Percentiles rank a stretch among this genome's conserved stretches.
phyloP scores from a whole-genome alignment of 2,329 filamentous ascomycete species.

The Xylaria sp. region DNA sequence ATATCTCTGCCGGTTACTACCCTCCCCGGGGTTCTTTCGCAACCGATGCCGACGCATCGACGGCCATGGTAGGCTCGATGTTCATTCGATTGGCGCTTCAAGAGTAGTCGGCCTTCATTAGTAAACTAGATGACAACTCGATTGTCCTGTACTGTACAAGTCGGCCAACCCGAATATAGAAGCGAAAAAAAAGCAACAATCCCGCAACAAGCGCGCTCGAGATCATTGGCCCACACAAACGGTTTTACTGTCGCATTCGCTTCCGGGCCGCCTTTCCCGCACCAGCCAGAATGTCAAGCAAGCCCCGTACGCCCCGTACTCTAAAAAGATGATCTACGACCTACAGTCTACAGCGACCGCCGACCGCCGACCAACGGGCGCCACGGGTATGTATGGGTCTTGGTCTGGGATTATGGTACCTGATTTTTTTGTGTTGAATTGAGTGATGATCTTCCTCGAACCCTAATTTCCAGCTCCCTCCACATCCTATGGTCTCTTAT shows the following conservation, averaged over 20 bases:
- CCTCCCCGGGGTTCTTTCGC: background rate
- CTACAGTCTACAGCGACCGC: conserved; percentile 29
- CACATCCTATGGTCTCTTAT: conserved; percentile 1
- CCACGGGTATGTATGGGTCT: conserved; percentile 36
- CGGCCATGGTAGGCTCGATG: conserved; percentile 17
- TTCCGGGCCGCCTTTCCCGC: conserved; percentile 38
- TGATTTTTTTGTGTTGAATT: conserved; percentile 19
- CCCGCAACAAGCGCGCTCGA: conserved; percentile 36
- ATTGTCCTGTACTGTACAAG: conserved; percentile 6
- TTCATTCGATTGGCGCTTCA: conserved; percentile 14
- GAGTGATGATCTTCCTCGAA: conserved; percentile 12
- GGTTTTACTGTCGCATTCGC: conserved; percentile 36
- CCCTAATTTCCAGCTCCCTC: conserved; percentile 2
- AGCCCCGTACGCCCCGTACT: conserved; percentile 25
- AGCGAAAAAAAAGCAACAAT: conserved; percentile 31
- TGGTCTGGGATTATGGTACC: conserved; percentile 23
- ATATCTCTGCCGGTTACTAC: conserved; percentile 21
- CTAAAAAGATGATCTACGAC: conserved; percentile 32
- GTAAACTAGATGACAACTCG: conserved; percentile 8
- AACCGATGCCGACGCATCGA: conserved; percentile 9
- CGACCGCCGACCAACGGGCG: conserved; percentile 15
- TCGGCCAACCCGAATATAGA: conserved; percentile 8
- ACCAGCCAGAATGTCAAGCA: conserved; percentile 26
- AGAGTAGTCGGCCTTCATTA: conserved; percentile 4
- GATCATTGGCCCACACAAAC: conserved; percentile 29